phyloP scores from a whole-genome alignment of 208 protist genomes.

The Trypanosoma theileri region DNA sequence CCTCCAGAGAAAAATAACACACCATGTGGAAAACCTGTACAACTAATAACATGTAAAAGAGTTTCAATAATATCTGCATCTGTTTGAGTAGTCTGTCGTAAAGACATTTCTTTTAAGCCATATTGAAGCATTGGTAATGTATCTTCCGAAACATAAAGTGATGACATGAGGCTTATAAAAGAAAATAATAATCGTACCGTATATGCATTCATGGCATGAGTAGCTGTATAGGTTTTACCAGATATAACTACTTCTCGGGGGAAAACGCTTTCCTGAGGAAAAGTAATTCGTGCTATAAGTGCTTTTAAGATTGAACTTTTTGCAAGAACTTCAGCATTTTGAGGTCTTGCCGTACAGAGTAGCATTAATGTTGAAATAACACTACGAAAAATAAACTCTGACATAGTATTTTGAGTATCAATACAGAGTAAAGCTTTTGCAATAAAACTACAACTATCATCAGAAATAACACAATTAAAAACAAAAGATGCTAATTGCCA shows the following conservation, averaged over 20 bases:
- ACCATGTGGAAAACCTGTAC: constrained; percentile 37
- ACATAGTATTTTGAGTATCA: constrained; percentile 41
- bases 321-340: constrained; percentile 53
- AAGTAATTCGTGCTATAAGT: constrained; percentile 60
- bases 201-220: constrained; percentile 50
- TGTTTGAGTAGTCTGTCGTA: constrained; percentile 43
- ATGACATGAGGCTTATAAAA: constrained; percentile 59
- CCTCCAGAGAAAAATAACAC: constrained; percentile 71
- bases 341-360: constrained; percentile 66
- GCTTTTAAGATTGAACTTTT: constrained; percentile 48
- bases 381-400: constrained; percentile 69
- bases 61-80: constrained; percentile 77
- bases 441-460: constrained; percentile 40
- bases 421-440: constrained; percentile 52
- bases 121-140: constrained; percentile 45
- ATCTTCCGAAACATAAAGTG: constrained; percentile 41
- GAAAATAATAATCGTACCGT: constrained; percentile 65
- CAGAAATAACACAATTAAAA: constrained; percentile 46
- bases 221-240: constrained; percentile 22
- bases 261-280: constrained; percentile 65
- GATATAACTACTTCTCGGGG: constrained; percentile 22
- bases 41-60: constrained; percentile 62
- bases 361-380: constrained; percentile 64
- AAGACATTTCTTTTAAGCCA: constrained; percentile 57
- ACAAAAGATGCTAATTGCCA: constrained; percentile 72